These are phyloP conservation scores for Panicum virgatum DNA, from an alignment of 202 grass and related monocot genomes.

Conservation along the genomic window DNA sequence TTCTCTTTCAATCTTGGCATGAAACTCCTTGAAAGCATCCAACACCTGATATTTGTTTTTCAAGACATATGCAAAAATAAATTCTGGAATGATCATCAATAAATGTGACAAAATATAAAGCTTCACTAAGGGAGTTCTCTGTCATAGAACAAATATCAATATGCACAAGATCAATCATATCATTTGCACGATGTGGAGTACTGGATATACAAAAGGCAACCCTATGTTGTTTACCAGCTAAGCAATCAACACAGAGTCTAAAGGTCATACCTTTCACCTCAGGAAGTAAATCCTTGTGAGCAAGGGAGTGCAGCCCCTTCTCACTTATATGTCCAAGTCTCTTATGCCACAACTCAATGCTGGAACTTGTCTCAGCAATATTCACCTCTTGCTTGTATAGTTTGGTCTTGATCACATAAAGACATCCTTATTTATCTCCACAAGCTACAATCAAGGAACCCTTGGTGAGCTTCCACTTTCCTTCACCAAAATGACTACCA, in stretches of 20 bases:
- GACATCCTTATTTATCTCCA: background rate
- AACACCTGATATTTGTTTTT: conserved; percentile 10
- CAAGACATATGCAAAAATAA: conserved; percentile 12
- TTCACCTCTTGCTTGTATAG: background rate
- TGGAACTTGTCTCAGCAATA: background rate
- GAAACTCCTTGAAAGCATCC: conserved; percentile 24
- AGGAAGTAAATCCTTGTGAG: background rate
- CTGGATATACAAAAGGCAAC: background rate
- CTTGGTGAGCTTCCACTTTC: conserved; percentile 22
- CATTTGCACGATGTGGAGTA: background rate
- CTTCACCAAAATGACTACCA: background rate
- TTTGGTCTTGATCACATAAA: background rate
- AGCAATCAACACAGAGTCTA: background rate
- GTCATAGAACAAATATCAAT: conserved; percentile 19
- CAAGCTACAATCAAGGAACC: background rate
- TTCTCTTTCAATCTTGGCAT: conserved; percentile 25
- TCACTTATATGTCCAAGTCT: conserved; percentile 16
- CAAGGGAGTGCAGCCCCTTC: background rate
- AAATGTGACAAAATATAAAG: conserved; percentile 16
- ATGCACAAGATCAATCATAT: conserved; percentile 11
- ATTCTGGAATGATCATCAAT: conserved; percentile 15
- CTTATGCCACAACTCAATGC: background rate
- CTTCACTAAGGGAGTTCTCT: background rate
- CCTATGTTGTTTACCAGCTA: conserved; percentile 6
- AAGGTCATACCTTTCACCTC: background rate